phyloP scores from a whole-genome alignment of 2,329 filamentous ascomycete genomes.

The Epichloe bromicola region DNA sequence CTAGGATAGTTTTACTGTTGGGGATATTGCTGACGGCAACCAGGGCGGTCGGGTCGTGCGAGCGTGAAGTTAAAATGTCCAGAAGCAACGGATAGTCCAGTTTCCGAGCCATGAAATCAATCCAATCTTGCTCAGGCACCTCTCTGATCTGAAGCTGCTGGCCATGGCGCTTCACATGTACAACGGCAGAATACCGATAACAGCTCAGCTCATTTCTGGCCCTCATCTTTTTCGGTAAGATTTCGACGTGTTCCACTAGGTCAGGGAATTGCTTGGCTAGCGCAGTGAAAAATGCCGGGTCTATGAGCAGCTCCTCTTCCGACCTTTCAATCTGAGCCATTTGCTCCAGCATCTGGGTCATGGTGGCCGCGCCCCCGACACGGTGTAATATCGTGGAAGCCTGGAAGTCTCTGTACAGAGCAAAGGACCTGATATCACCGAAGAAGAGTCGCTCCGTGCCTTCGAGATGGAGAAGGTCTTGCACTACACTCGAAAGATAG shows the following conservation, averaged over 20 bases:
- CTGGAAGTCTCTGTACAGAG: slow-evolving; percentile 8
- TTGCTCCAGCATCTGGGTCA: background rate
- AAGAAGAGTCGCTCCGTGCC: slow-evolving; percentile 8
- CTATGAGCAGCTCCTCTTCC: slow-evolving; percentile 13
- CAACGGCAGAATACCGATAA: slow-evolving; percentile 14
- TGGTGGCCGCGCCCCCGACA: background rate
- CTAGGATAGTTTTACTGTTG: slow-evolving; percentile 15
- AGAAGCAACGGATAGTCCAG: background rate
- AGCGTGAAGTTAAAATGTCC: background rate
- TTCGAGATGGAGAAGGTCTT: slow-evolving; percentile 2
- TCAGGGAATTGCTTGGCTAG: slow-evolving; percentile 6
- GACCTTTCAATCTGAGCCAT: slow-evolving; percentile 6
- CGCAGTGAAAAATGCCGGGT: slow-evolving; percentile 15
- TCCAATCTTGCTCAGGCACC: background rate
- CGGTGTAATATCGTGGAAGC: background rate
- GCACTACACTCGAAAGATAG: slow-evolving; percentile 11
- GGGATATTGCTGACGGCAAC: slow-evolving; percentile 10
- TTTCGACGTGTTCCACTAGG: slow-evolving; percentile 11
- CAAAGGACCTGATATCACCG: slow-evolving; percentile 12
- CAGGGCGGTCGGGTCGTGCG: background rate
- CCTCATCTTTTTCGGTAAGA: slow-evolving; percentile 14
- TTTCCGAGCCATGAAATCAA: slow-evolving; percentile 1
- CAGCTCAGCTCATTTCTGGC: slow-evolving; percentile 15
- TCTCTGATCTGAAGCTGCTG: background rate
- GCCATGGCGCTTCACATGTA: slow-evolving; percentile 6